phyloP scores from a whole-genome alignment of 139 green algal species.

The Chlorella sp. region DNA sequence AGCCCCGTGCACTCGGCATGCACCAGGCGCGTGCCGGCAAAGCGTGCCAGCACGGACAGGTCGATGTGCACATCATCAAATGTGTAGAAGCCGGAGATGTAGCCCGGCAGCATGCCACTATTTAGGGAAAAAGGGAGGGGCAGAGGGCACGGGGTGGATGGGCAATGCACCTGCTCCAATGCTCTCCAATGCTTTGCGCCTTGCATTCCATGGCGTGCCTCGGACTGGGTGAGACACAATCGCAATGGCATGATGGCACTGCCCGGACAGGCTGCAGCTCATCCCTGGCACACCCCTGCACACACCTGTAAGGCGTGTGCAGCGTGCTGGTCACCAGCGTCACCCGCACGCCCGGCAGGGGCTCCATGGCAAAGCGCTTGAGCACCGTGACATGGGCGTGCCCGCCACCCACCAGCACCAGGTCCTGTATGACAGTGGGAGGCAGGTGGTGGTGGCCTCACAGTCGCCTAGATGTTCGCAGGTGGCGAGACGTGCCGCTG shows the following conservation, averaged over 20 bases:
- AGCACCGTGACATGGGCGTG: slow-evolving; percentile 88
- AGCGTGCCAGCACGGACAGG: slow-evolving; percentile 75
- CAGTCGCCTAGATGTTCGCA: no score
- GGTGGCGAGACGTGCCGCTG: no score
- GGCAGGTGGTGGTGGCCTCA: no score
- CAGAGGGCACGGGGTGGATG: neutral
- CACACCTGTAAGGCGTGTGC: slow-evolving; percentile 93
- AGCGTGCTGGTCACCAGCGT: slow-evolving; percentile 89
- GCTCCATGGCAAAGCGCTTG: slow-evolving; percentile 80
- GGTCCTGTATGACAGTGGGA: slow-evolving; percentile 65
- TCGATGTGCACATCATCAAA: slow-evolving; percentile 97
- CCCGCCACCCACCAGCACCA: slow-evolving; percentile 90
- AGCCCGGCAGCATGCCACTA: slow-evolving; percentile 97
- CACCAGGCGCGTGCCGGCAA: slow-evolving; percentile 81
- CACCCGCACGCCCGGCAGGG: slow-evolving; percentile 81
- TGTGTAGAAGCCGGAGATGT: slow-evolving; percentile 90
- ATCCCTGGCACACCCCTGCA: neutral
- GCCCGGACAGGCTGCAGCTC: no score
- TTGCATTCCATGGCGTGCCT: no score
- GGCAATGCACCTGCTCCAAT: neutral
- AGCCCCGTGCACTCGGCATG: slow-evolving; percentile 76
- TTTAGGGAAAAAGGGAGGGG: neutral
- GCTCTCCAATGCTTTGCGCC: no score
- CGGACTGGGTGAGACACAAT: no score
- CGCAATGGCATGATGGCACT: no score